phyloP scores from a whole-genome alignment of 225 moss, liverwort and hornwort species.

The Polytrichum formosum region DNA sequence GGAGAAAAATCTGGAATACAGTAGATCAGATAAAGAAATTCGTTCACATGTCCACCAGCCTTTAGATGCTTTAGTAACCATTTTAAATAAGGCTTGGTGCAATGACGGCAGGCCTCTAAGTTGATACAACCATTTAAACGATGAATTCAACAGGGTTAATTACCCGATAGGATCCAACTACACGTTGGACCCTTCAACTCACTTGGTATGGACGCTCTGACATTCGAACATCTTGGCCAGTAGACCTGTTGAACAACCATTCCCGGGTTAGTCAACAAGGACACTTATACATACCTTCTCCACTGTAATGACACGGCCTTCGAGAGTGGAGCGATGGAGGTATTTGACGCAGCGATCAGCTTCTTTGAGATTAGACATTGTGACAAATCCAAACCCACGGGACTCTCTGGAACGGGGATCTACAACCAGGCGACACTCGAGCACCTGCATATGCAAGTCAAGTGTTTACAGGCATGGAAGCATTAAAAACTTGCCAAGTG shows the following conservation, averaged over 20 bases:
- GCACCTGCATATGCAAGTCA: slow-evolving; percentile 25
- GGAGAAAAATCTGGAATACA: slow-evolving; percentile 7
- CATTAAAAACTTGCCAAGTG: too few species aligned
- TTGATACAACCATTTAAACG: background rate
- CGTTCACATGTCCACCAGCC: background rate
- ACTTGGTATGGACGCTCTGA: slow-evolving; percentile 3
- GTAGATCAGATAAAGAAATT: slow-evolving; percentile 1
- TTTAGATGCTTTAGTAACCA: slow-evolving; percentile 1
- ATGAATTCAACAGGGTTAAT: slow-evolving; percentile 1
- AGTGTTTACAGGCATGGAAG: too few species aligned
- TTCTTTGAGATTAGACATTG: slow-evolving; percentile 53
- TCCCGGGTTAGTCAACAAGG: background rate
- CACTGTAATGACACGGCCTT: slow-evolving; percentile 63
- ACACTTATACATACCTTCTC: slow-evolving; percentile 46
- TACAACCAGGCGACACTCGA: slow-evolving; percentile 60
- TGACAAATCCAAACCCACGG: slow-evolving; percentile 66
- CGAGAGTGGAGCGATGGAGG: slow-evolving; percentile 60
- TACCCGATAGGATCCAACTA: background rate
- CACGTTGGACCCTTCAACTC: background rate
- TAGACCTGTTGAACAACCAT: slow-evolving; percentile 2
- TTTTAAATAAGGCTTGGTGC: background rate
- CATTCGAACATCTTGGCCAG: background rate
- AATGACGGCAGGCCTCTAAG: background rate
- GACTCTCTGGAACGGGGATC: slow-evolving; percentile 64
- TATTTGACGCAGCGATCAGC: slow-evolving; percentile 62